Conservation (phyloP, 1,139 yeast species). For the Diutina sp. region DNA sequence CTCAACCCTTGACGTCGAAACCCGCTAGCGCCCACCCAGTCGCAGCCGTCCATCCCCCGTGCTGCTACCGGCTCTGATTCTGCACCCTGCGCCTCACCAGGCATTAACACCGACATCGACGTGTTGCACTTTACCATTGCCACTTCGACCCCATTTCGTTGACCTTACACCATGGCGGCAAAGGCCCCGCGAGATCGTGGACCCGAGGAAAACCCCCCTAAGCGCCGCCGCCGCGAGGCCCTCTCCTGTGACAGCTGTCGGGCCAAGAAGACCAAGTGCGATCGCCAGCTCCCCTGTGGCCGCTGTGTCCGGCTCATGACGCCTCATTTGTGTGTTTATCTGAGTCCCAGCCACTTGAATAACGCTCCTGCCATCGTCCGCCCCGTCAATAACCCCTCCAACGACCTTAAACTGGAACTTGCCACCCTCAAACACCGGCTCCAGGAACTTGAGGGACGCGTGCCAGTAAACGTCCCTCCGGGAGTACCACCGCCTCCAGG, state of each 20-base stretch:
- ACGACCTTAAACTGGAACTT: not conserved
- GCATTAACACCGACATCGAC: not conserved
- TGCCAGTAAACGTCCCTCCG: not conserved
- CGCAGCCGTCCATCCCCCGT: not conserved
- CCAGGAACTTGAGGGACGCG: not conserved
- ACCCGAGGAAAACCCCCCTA: not conserved
- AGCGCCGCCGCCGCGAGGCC: conserved; percentile 1
- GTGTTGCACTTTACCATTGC: not conserved
- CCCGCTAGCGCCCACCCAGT: not conserved
- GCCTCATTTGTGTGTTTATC: not conserved
- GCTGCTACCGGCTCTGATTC: not conserved
- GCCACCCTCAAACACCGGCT: not conserved
- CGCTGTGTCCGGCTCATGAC: not conserved
- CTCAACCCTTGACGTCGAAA: too few relatives aligned
- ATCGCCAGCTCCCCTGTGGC: not conserved
- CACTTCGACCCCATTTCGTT: not conserved
- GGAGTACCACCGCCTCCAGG: not conserved
- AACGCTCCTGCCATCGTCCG: not conserved
- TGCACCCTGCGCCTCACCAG: not conserved
- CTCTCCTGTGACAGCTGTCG: conserved; percentile 2
- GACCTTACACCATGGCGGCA: not conserved
- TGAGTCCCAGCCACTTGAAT: not conserved
- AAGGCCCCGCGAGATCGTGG: not conserved
- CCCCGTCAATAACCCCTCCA: not conserved
- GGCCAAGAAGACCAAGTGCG: conserved; percentile 1